These are phyloP conservation scores for Pyricularia grisea DNA, from an alignment of 2,329 filamentous ascomycete species.

Conservation along the genomic window DNA sequence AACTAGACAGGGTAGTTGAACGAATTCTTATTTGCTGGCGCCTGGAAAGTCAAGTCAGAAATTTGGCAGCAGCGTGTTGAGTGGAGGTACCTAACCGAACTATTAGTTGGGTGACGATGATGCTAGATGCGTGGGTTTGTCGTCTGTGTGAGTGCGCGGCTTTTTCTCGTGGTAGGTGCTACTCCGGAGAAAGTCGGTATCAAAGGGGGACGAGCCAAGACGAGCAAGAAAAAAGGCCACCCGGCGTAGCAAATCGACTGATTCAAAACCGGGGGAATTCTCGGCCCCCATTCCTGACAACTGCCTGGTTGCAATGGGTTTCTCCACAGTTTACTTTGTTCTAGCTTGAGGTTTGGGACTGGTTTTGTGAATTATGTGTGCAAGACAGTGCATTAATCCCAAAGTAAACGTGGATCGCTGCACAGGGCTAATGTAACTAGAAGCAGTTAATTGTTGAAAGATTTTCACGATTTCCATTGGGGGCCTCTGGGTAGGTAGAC, in stretches of 20 bases:
- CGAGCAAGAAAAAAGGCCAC: not conserved
- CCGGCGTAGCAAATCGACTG: not conserved
- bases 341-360: not conserved
- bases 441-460: not conserved
- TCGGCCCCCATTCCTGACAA: not conserved
- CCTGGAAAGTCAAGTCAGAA: not conserved
- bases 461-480: not conserved
- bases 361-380: not conserved
- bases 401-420: not conserved
- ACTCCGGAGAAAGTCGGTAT: conserved; percentile 3
- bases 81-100: not conserved
- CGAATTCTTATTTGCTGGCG: not conserved
- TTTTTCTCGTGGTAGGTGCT: too few species aligned
- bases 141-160: not conserved
- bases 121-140: not conserved
- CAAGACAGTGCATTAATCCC: not conserved
- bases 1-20: too few species aligned
- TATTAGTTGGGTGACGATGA: not conserved
- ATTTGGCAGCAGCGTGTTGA: not conserved
- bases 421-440: not conserved
- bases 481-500: not conserved
- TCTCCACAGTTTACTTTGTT: not conserved
- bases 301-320: not conserved
- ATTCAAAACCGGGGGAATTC: not conserved
- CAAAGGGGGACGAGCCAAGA: not conserved